Percentiles rank a stretch among this genome's conserved stretches.
phyloP scores from a whole-genome alignment of 2,329 filamentous ascomycete species.

The Trichoderma polysporum region DNA sequence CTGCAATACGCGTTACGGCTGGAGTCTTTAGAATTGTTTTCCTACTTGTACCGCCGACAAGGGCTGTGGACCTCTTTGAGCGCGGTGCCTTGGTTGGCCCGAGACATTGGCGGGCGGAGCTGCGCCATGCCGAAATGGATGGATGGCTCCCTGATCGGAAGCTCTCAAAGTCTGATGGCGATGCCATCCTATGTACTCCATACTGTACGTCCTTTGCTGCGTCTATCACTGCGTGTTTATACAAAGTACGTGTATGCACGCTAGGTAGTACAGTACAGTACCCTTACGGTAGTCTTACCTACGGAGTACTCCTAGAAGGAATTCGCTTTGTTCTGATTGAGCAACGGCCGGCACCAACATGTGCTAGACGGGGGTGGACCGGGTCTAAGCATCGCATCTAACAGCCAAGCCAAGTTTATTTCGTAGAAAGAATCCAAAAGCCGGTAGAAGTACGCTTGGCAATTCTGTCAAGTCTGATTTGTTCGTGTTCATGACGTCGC shows the following conservation, averaged over 20 bases:
- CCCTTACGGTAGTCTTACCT: background rate
- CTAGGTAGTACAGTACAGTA: background rate
- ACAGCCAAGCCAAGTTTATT: conserved; percentile 9
- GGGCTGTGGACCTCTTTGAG: background rate
- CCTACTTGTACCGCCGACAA: background rate
- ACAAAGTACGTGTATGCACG: background rate
- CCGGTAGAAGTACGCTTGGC: conserved; percentile 10
- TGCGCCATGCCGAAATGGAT: background rate
- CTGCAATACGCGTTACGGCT: background rate
- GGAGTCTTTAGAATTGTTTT: background rate
- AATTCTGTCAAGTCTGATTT: background rate
- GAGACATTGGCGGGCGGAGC: conserved; percentile 13
- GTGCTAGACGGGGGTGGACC: conserved; percentile 9
- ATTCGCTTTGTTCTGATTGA: background rate
- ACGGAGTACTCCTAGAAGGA: background rate
- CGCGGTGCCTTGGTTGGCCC: conserved; percentile 6
- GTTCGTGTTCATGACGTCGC: conserved; percentile 24
- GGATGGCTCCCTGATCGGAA: background rate
- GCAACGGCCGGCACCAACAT: conserved; percentile 2
- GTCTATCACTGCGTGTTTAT: background rate
- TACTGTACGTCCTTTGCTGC: no score
- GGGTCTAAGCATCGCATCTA: conserved; percentile 4
- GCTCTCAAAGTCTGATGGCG: background rate
- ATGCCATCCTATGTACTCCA: background rate
- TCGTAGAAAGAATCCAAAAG: conserved; percentile 1